A percentile compares a stretch with the other conserved stretches of the same genome.
Evolutionary conservation across 148 eudicot species (phyloP).

Genomic region (Camellia lanceoleosa): DNA sequence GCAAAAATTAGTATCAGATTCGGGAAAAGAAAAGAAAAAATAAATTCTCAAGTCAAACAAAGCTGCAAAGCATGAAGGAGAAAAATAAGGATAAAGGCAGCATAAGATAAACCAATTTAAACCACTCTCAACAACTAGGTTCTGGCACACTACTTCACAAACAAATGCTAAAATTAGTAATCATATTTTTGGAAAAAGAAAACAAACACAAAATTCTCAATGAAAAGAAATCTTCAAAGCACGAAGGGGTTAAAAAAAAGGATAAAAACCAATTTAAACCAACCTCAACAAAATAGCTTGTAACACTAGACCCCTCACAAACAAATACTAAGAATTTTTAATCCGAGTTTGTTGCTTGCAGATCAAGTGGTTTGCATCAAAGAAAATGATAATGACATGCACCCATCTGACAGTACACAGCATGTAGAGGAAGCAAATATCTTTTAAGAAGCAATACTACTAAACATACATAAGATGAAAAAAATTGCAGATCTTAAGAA

Average conservation of each 20-base stretch:
- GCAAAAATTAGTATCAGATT: background rate
- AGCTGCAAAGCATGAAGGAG: background rate
- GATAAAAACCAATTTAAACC: background rate
- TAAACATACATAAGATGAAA: background rate
- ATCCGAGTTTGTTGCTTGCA: background rate
- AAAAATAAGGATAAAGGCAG: background rate
- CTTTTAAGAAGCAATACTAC: background rate
- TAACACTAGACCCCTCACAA: background rate
- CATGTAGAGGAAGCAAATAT: background rate
- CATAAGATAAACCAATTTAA: constrained; percentile 1
- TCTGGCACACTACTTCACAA: background rate
- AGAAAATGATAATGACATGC: background rate
- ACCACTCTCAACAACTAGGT: background rate
- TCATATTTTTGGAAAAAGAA: background rate
- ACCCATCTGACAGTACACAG: background rate
- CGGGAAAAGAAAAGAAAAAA: background rate
- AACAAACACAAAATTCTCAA: background rate
- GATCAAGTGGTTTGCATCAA: background rate
- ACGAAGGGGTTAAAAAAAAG: background rate
- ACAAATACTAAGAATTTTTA: background rate
- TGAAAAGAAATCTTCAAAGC: background rate
- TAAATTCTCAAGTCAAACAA: background rate
- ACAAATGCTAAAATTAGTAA: background rate
- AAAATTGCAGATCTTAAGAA: background rate
- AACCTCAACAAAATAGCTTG: too few species aligned